Percentiles rank a stretch among this genome's conserved stretches.
These are phyloP conservation scores for Phytophthora tentaculata DNA, from an alignment of 352 stramenopile genomes.

Conservation along the genomic window DNA sequence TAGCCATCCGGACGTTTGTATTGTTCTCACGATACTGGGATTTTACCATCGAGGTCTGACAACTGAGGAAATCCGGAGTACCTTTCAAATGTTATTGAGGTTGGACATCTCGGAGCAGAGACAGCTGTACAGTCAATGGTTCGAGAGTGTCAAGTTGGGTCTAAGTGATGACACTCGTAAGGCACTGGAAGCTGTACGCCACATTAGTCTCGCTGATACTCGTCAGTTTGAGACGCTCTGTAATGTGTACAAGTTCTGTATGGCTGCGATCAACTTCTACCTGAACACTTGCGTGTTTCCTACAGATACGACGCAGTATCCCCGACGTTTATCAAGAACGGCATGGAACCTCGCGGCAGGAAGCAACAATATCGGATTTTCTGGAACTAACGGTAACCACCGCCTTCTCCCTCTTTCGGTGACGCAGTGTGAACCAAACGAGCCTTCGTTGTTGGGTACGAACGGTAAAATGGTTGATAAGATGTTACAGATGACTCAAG, in stretches of 20 bases:
- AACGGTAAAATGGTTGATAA: conserved; percentile 90
- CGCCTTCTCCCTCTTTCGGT: conserved; percentile 74
- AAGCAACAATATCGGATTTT: conserved; percentile 76
- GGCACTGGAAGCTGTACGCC: conserved; percentile 55
- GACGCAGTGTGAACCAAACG: conserved; percentile 58
- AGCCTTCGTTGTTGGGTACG: conserved; percentile 60
- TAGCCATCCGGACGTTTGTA: conserved; percentile 85
- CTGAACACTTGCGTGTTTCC: conserved; percentile 85
- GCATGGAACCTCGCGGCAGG: conserved; percentile 85
- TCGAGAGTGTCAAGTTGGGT: conserved; percentile 35
- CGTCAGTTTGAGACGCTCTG: conserved; percentile 67
- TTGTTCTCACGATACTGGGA: conserved; percentile 78
- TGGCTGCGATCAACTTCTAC: conserved; percentile 87
- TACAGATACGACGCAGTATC: conserved; percentile 79
- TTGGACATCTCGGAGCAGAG: conserved; percentile 71
- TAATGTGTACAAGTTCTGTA: conserved; percentile 61
- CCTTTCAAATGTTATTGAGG: conserved; percentile 63
- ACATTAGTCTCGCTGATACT: conserved; percentile 78
- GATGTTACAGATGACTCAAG: conserved; percentile 45
- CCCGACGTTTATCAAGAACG: conserved; percentile 64
- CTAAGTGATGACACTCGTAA: conserved; percentile 17
- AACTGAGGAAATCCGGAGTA: conserved; percentile 47
- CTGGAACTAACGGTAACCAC: conserved; percentile 91
- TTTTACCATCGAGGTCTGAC: conserved; percentile 87
- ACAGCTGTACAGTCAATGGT: conserved; percentile 77